Base-by-base conservation (phyloP, 169 alveolate species). In the Cryptosporidium canis region DNA sequence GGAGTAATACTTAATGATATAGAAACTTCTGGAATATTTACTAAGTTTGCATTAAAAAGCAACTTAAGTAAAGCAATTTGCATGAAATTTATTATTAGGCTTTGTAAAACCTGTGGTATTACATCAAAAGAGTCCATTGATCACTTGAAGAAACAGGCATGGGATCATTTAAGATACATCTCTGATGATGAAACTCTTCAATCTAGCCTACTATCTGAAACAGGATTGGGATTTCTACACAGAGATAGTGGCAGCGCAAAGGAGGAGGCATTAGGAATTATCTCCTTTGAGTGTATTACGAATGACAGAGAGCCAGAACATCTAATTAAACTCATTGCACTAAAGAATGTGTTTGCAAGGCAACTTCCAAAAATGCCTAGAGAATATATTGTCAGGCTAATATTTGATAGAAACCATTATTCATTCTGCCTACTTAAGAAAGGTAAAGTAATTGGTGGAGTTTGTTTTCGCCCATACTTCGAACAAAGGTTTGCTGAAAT, bases 311-410 rank as follows among this genome's bases (percentile, higher is more conserved):
- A 92, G 65, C 97, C 97, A 18, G 96, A 94, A 47, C 96, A 95
- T 66, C 83, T 96, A 84, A 94, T 93, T 53, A 92, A 94, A 58
- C 91, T 98, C 33, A 95, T 97, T 35, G 97, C 98, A 16, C 93
- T 97, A 27, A 98, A 97, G 91, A 96, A 97, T 82, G 97, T 97
- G 18, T 96, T 97, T 68, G 96, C 99, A 16, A 96, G 98, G 39
- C 98, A 98, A 87, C 94, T 98, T 24, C 99, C 99, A 7, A 96
- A 97, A 91, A 98, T 98, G 99, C 99, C 99, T 39, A 93, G 99
- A 83, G 99, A 97, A 84, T 98, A 98, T 93, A 98, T 98, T 35
- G 99, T 96, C 8, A 93, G 98, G 65, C 94, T 98, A 24, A 98
- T 97, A 21, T 95, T 98, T 84, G 99, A 98, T 91, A 85, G 99